phyloP scores from a whole-genome alignment of 2,329 filamentous ascomycete genomes.

The Emydomyces testavorans region DNA sequence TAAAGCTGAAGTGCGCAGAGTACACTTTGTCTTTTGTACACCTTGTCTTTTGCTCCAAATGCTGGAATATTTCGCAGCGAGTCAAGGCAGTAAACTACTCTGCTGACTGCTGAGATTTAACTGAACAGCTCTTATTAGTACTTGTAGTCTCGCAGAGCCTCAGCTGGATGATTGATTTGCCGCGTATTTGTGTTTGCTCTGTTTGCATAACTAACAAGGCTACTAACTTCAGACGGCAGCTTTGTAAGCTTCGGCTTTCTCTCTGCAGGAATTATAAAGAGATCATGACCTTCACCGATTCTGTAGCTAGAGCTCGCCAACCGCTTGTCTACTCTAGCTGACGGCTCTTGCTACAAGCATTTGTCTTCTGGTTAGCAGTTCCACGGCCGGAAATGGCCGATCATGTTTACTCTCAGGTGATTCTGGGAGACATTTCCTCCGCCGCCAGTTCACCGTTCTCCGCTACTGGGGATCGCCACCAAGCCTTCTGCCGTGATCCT shows the following conservation, averaged over 20 bases:
- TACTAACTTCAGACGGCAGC: too few relatives aligned
- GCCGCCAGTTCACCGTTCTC: slow-evolving; percentile 15
- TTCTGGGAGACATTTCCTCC: slow-evolving; percentile 18
- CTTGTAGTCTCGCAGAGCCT: too few relatives aligned
- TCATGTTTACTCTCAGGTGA: slow-evolving; percentile 19
- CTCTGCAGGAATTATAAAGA: neutral
- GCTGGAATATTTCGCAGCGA: too few relatives aligned
- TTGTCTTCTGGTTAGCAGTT: slow-evolving; percentile 11
- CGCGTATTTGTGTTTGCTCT: too few relatives aligned
- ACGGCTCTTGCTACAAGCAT: slow-evolving; percentile 1
- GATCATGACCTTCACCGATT: slow-evolving; percentile 3
- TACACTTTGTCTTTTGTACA: too few relatives aligned
- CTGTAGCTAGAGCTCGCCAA: neutral
- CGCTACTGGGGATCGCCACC: slow-evolving; percentile 28
- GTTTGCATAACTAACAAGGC: too few relatives aligned
- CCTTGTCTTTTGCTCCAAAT: too few relatives aligned
- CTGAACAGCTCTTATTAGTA: too few relatives aligned
- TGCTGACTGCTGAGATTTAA: too few relatives aligned
- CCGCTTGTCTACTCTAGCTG: neutral
- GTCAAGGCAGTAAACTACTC: too few relatives aligned
- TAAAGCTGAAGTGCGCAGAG: too few relatives aligned
- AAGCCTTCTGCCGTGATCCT: slow-evolving; percentile 73
- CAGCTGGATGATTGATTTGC: too few relatives aligned
- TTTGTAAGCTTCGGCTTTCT: slow-evolving; percentile 8
- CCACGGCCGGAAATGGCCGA: slow-evolving; percentile 19